A percentile compares a stretch with the other conserved stretches of the same genome.
Evolutionary conservation across 78 protist species (phyloP).

Genomic region (Planoprotostelium fungivorum): DNA sequence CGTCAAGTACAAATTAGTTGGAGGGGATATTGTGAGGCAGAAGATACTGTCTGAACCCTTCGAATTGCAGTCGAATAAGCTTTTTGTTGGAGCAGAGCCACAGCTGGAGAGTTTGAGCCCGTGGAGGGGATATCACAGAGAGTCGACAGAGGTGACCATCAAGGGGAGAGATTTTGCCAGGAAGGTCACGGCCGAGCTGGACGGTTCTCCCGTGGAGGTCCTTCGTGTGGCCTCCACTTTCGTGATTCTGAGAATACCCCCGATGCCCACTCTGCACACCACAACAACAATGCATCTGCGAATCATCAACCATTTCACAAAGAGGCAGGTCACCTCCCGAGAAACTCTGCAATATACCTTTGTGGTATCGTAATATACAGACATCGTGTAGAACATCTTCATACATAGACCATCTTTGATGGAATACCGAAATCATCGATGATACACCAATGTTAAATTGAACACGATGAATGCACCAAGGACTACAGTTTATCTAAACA

Average conservation of each 20-base stretch:
- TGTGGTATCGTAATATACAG: no score
- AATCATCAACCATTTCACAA: background rate
- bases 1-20: background rate
- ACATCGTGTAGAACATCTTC: no score
- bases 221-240: background rate
- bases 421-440: no score
- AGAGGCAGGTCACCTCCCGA: background rate
- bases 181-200: background rate
- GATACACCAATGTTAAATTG: no score
- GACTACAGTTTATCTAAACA: no score
- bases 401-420: no score
- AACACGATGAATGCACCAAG: no score
- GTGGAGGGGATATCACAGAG: background rate
- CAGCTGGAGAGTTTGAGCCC: background rate
- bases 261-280: background rate
- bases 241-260: background rate
- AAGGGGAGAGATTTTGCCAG: background rate
- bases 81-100: background rate
- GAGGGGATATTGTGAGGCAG: background rate
- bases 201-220: background rate
- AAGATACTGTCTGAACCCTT: background rate
- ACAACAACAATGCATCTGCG: background rate
- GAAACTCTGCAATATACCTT: background rate
- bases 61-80: background rate
- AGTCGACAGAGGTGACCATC: background rate